Base-by-base conservation (phyloP, 176 grass and related monocot genomes). In the Thalia dealbata region DNA sequence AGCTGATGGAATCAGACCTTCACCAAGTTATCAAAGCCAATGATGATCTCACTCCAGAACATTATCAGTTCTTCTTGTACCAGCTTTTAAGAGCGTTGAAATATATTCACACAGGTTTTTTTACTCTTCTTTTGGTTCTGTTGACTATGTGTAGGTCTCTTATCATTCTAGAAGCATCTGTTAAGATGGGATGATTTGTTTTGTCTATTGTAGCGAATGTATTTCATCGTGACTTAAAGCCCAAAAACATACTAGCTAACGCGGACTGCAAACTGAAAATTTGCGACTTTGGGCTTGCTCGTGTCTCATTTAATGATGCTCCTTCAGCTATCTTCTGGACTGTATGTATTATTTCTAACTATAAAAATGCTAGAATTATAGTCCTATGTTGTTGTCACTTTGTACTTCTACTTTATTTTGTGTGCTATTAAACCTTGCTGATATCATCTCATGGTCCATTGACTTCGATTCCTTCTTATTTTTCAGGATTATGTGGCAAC, bases 1-100 rank as follows among this genome's bases (percentile, higher is more conserved):
- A 75, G 22, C 18, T 75, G n/a, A 75, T 75, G 73, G 73, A 75
- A 8, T 75, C 73, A 11, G 73, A 75, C 22, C 73, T 75, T 62
- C 73, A 75, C 73, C 73, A 75, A 62, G 73, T 75, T 10, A 75
- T 75, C 43, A 75, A 75, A 35, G 73, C 73, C n/a, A 75, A 75
- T 41, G 73, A 75, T 75, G 73, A 75, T 61, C 73, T 75, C 18
- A 75, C 73, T 25, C 73, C 73, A 61, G 73, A 75, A 75, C 73
- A 75, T 46, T 75, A 61, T 75, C 73, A 75, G 73, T 75, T 75
- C 38, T 75, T 75, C 56, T 75, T 75, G 30, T 75, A 75, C 73
- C 73, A 75, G 56, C 73, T 75, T 45, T 56, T 75, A 45, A 29
- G 73, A 45, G 35, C 73, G 61, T 54, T 75, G 30, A 75, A 75